These are phyloP conservation scores for Eragrostis curvula DNA, from an alignment of 176 grass and related monocot genomes.

Conservation along the genomic window DNA sequence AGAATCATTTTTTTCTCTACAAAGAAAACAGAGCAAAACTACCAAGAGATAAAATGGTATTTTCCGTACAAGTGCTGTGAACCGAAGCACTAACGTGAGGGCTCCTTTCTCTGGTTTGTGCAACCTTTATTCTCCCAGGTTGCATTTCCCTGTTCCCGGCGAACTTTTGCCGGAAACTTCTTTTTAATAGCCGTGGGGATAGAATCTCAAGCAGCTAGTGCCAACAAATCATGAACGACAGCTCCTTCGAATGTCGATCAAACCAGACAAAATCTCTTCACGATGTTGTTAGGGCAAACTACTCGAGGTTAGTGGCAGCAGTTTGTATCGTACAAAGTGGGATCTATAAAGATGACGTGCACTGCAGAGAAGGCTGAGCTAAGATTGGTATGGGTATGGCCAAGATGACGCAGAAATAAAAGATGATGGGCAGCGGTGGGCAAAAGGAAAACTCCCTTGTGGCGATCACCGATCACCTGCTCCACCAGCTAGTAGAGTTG, in stretches of 20 bases:
- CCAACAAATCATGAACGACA: not conserved
- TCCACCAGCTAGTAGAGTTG: not conserved
- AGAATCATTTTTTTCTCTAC: not conserved
- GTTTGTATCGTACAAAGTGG: not conserved
- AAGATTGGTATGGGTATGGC: not conserved
- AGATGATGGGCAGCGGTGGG: not conserved
- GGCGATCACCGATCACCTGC: constrained; percentile 14
- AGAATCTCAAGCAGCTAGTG: not conserved
- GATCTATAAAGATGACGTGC: not conserved
- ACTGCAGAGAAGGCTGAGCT: not conserved
- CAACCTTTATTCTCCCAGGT: not conserved
- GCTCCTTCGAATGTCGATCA: not conserved
- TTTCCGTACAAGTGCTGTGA: not conserved
- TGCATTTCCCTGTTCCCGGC: not conserved
- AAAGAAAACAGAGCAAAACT: not conserved
- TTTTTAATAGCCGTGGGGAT: not conserved
- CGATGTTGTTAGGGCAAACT: not conserved
- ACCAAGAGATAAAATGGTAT: not conserved
- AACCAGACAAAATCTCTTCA: not conserved
- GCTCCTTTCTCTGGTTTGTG: not conserved
- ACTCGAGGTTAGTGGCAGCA: not conserved
- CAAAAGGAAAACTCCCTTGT: not conserved
- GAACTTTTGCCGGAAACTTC: not conserved
- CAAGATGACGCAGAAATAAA: not conserved
- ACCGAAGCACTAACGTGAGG: not conserved